Evolutionary conservation across 768 basidiomycete species (phyloP).

Genomic region (Lactifluus hygrophoroides): DNA sequence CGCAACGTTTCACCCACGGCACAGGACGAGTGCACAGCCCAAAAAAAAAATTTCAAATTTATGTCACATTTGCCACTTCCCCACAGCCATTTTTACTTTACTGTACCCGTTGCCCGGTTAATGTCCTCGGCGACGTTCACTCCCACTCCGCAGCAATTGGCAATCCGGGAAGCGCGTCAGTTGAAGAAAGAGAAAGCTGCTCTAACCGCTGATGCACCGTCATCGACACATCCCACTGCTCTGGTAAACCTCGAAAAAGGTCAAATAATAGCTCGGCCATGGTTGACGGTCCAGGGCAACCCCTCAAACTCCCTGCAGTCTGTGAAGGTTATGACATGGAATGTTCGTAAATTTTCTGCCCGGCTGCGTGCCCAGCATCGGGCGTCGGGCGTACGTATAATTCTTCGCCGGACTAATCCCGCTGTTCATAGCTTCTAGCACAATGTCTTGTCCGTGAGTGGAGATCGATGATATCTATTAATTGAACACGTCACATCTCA

Average conservation of each 20-base stretch:
- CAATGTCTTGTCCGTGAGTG: slow-evolving; percentile 73
- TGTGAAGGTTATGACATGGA: slow-evolving; percentile 71
- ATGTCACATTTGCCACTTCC: background rate
- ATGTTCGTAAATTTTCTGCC: slow-evolving; percentile 44
- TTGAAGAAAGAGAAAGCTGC: slow-evolving; percentile 37
- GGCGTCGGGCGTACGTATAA: background rate
- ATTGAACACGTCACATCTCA: background rate
- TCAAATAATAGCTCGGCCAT: slow-evolving; percentile 29
- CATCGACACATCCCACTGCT: slow-evolving; percentile 12
- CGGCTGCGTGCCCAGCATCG: background rate
- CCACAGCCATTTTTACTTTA: background rate
- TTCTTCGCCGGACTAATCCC: background rate
- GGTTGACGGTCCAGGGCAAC: slow-evolving; percentile 27
- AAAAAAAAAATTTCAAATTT: background rate
- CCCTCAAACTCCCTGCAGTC: background rate
- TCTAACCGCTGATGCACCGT: background rate
- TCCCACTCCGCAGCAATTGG: slow-evolving; percentile 48
- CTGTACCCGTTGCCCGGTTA: background rate
- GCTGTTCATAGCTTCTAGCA: slow-evolving; percentile 50
- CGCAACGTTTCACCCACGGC: background rate
- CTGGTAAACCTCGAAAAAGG: slow-evolving; percentile 18
- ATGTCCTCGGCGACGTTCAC: slow-evolving; percentile 21
- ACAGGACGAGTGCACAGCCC: background rate
- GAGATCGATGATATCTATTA: background rate
- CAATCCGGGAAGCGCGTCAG: slow-evolving; percentile 40